These are phyloP conservation scores for Carex arenaria DNA, from an alignment of 202 grass and related monocot genomes.

Conservation along the genomic window DNA sequence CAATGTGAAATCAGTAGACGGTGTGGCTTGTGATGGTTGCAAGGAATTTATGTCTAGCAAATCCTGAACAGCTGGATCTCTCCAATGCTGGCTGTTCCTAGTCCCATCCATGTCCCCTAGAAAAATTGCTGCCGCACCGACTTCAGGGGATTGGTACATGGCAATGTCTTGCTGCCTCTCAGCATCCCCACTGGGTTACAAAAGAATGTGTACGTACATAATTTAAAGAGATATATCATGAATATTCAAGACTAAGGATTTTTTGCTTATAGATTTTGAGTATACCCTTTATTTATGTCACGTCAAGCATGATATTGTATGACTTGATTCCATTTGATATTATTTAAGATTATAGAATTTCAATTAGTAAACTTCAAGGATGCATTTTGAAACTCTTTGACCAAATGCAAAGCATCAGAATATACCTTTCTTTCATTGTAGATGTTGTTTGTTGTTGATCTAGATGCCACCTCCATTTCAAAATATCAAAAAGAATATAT, in stretches of 20 bases:
- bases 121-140: conserved; percentile 90
- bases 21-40: conserved; percentile 66
- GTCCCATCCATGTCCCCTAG: conserved; percentile 69
- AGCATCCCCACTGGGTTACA: conserved; percentile 46
- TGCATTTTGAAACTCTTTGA: conserved; percentile 2
- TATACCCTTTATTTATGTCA: background rate
- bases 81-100: conserved; percentile 72
- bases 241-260: background rate
- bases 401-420: conserved; percentile 21
- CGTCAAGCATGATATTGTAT: background rate
- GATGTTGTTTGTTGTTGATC: conserved; percentile 35
- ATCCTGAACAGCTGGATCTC: conserved; percentile 57
- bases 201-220: conserved; percentile 18
- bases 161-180: conserved; percentile 53
- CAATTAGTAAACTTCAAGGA: background rate
- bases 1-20: conserved; percentile 55
- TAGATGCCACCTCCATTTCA: conserved; percentile 85
- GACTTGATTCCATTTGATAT: background rate
- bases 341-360: background rate
- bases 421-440: conserved; percentile 66
- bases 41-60: conserved; percentile 87
- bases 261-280: background rate
- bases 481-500: conserved; percentile 84
- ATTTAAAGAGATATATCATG: background rate
- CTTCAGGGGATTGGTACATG: conserved; percentile 63